Percentiles rank a stretch among this genome's conserved stretches.
Evolutionary conservation across 805 yeast genomes (phyloP).

Genomic region (Yamadazyma tumulicola): DNA sequence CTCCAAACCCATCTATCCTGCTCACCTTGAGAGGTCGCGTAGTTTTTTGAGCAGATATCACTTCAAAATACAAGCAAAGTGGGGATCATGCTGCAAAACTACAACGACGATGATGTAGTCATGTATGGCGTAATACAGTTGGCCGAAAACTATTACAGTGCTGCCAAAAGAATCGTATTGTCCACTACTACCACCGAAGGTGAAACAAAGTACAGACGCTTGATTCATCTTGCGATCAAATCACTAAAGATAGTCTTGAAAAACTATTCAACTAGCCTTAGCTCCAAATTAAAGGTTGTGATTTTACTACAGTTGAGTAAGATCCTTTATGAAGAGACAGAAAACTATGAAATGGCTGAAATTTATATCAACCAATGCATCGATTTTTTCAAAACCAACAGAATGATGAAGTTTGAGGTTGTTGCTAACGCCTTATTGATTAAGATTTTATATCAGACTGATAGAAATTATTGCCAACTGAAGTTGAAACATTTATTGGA

Average conservation of each 20-base stretch:
- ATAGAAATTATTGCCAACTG: not conserved
- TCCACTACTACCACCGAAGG: slow-evolving; percentile 17
- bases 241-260: slow-evolving; percentile 30
- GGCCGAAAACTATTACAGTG: slow-evolving; percentile 16
- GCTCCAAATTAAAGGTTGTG: slow-evolving; percentile 28
- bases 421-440: slow-evolving; percentile 3
- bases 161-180: slow-evolving; percentile 21
- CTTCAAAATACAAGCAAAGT: no score
- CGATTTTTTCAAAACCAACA: slow-evolving; percentile 1
- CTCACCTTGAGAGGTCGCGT: no score
- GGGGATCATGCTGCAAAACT: not conserved
- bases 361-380: slow-evolving; percentile 4
- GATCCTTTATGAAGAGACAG: slow-evolving; percentile 40
- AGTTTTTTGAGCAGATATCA: no score
- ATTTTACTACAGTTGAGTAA: slow-evolving; percentile 35
- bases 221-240: slow-evolving; percentile 34
- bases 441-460: slow-evolving; percentile 1
- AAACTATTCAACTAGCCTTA: slow-evolving; percentile 24
- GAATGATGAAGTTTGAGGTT: slow-evolving; percentile 1
- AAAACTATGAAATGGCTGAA: slow-evolving; percentile 38
- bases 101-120: slow-evolving; percentile 1
- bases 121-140: slow-evolving; percentile 1
- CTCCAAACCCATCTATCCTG: no score
- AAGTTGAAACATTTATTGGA: slow-evolving; percentile 2
- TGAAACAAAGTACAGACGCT: slow-evolving; percentile 19